Conservation (phyloP, 768 basidiomycete genomes). For the Tulasnella sp. region DNA sequence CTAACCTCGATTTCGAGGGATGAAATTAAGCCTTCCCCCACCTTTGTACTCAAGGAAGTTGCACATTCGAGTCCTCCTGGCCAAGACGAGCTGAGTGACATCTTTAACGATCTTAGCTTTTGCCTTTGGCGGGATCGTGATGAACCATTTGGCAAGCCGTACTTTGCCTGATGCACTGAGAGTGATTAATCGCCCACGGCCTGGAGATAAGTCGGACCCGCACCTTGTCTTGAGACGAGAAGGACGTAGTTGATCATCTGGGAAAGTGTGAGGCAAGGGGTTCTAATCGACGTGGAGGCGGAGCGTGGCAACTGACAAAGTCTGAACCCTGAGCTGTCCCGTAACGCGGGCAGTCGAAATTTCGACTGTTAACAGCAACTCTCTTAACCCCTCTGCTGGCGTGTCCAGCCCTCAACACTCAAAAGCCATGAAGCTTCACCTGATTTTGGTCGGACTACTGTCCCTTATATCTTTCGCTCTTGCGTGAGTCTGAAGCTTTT, state of each 20-base stretch:
- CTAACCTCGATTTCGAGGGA: background rate
- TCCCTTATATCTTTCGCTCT: conserved; percentile 20
- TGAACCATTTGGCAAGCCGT: conserved; percentile 94
- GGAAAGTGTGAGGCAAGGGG: conserved; percentile 11
- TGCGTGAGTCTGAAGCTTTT: conserved; percentile 5
- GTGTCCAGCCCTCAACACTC: background rate
- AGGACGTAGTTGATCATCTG: conserved; percentile 88
- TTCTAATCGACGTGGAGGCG: conserved; percentile 10
- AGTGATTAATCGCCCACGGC: background rate
- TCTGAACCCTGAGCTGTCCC: conserved; percentile 4
- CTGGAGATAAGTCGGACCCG: conserved; percentile 22
- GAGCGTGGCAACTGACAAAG: conserved; percentile 2
- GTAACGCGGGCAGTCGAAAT: background rate
- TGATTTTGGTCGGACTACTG: background rate
- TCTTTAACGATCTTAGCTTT: conserved; percentile 94
- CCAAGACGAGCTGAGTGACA: conserved; percentile 87
- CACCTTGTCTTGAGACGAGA: conserved; percentile 88
- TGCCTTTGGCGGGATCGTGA: conserved; percentile 70
- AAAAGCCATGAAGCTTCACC: conserved; percentile 4
- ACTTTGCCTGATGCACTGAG: conserved; percentile 68
- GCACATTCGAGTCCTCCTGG: conserved; percentile 85
- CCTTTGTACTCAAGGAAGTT: conserved; percentile 98
- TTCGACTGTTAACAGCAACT: background rate
- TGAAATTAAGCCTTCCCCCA: conserved; percentile 37
- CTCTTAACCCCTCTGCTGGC: background rate